A percentile compares a stretch with the other conserved stretches of the same genome.
Conservation (phyloP, 164 flowering plant genomes). For the Nymphaea colorata region DNA sequence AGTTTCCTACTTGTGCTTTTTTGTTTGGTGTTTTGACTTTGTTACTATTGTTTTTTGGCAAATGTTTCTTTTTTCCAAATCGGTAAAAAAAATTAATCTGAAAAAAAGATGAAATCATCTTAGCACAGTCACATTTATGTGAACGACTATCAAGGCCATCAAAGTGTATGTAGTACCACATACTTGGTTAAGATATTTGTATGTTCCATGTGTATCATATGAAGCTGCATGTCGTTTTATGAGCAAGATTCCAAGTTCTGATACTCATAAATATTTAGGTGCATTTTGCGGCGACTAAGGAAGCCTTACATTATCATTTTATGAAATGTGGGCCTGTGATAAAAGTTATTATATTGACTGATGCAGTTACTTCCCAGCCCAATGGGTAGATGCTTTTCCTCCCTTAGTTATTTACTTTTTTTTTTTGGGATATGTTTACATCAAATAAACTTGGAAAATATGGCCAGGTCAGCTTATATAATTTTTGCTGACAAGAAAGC, state of each 20-base stretch:
- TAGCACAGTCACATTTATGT: no score
- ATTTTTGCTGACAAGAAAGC: constrained; percentile 24
- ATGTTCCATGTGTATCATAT: no score
- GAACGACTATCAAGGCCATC: no score
- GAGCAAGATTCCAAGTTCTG: not conserved
- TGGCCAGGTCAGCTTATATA: constrained; percentile 25
- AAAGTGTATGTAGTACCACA: no score
- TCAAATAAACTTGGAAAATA: not conserved
- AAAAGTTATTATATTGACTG: constrained; percentile 15
- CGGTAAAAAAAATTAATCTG: no score
- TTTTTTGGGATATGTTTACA: not conserved
- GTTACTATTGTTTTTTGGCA: no score
- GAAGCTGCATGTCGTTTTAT: no score
- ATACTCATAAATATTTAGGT: constrained; percentile 14
- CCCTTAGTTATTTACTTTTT: not conserved
- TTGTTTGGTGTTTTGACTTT: no score
- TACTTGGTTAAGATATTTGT: no score
- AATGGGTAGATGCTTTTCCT: constrained; percentile 19
- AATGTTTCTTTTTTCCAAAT: no score
- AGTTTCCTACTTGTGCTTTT: no score
- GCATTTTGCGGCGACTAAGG: constrained; percentile 30
- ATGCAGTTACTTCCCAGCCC: constrained; percentile 16
- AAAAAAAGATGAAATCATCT: no score
- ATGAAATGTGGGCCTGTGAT: constrained; percentile 24
- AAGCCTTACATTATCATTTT: constrained; percentile 23